Conservation (phyloP, 2,329 filamentous ascomycete genomes). For the Bipolaris gigantea region DNA sequence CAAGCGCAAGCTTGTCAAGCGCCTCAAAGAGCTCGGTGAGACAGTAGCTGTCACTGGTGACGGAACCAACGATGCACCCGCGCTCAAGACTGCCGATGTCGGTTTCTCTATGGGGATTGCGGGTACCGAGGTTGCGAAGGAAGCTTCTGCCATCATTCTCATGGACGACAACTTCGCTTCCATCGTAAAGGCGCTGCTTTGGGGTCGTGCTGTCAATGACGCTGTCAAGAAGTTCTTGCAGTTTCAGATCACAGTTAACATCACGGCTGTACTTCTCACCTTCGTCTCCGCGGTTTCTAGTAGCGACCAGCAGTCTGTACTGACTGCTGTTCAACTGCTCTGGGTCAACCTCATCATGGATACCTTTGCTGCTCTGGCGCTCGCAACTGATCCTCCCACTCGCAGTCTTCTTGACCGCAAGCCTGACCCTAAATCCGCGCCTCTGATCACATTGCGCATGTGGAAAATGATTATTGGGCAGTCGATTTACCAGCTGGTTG, state of each 20-base stretch:
- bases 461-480: conserved; percentile 98
- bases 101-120: conserved; percentile 86
- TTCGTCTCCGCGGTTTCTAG: conserved; percentile 84
- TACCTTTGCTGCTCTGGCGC: conserved; percentile 83
- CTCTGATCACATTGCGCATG: conserved; percentile 86
- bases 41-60: conserved; percentile 83
- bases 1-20: conserved; percentile 66
- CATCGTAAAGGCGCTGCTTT: conserved; percentile 81
- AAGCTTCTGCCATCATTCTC: conserved; percentile 80
- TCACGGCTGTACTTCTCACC: conserved; percentile 84
- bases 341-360: conserved; percentile 99
- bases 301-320: conserved; percentile 68
- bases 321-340: conserved; percentile 86
- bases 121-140: conserved; percentile 81
- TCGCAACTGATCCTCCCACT: conserved; percentile 88
- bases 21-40: conserved; percentile 68
- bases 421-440: conserved; percentile 72
- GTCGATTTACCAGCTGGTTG: conserved; percentile 80
- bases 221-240: conserved; percentile 50
- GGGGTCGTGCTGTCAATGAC: conserved; percentile 60
- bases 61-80: conserved; percentile 81
- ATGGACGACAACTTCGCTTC: conserved; percentile 88
- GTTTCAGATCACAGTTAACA: conserved; percentile 83
- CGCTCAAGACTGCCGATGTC: conserved; percentile 78
- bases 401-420: conserved; percentile 79